Evolutionary conservation across 768 basidiomycete species (phyloP).

Genomic region (Lentinula lateritia): DNA sequence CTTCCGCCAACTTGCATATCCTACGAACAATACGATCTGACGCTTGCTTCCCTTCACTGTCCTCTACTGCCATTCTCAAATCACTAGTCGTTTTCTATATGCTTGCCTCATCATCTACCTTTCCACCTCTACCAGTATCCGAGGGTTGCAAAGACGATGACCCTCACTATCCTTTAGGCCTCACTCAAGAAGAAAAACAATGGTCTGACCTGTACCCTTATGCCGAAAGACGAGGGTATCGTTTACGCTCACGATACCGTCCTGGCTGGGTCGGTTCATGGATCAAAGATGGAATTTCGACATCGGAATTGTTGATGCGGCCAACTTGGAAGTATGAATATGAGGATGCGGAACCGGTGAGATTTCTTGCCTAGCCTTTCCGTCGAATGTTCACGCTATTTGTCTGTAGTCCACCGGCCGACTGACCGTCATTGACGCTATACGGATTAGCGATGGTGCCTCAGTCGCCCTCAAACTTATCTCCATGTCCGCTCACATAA

Average conservation of each 20-base stretch:
- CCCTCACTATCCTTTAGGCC: not conserved
- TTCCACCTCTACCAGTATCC: not conserved
- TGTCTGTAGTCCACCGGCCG: not conserved
- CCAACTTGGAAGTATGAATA: conserved; percentile 1
- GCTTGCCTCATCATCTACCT: not conserved
- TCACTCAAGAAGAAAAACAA: not conserved
- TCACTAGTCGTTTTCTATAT: not conserved
- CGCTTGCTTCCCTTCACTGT: too few species aligned
- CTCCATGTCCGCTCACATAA: not conserved
- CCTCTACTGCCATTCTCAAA: too few species aligned
- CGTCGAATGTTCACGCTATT: too few species aligned
- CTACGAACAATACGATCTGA: too few species aligned
- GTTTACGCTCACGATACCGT: not conserved
- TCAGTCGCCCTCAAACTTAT: conserved; percentile 4
- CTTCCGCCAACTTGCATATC: too few species aligned
- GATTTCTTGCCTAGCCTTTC: not conserved
- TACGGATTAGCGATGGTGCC: not conserved
- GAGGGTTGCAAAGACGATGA: not conserved
- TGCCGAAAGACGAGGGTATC: not conserved
- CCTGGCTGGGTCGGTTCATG: conserved; percentile 5
- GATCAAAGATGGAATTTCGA: not conserved
- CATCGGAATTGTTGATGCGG: not conserved
- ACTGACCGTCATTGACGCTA: not conserved
- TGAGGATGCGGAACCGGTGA: not conserved
- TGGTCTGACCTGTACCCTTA: not conserved